Base-by-base conservation (phyloP, 1,139 yeast genomes). In the Geotrichum carabidarum region DNA sequence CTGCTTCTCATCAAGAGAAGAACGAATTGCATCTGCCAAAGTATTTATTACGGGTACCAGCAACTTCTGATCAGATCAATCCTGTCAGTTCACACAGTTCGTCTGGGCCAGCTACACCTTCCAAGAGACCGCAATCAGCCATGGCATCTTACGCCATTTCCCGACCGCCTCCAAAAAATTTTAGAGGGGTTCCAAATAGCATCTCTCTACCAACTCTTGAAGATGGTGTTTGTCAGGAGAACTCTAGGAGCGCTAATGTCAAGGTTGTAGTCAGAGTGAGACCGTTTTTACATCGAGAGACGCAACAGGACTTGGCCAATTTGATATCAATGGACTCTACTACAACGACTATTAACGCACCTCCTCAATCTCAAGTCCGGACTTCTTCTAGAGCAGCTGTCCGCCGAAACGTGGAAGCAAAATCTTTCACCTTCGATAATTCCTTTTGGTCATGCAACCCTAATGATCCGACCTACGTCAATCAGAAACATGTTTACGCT, bases 341-440 rank as follows among this genome's bases (percentile, higher is more conserved):
- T 14, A 52, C 62, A 17, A 66, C 69, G 0, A 62, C 63, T 11
- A 61, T 68, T 8, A 52, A 45, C 1, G 63, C 63, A 14, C 63
- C 62, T 11, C 61, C 56, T 12, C 52, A 57, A 8, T 38, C 51
- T 27, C 56, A 15, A n/a, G 22, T 18, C 12, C 43, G 18, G 7
- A 37, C 58, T n/a, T 52, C 57, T 4, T 50, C 54, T 6, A 22
- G 45, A 11, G 46, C 53, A 14, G 53, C 54, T 15, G 40, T 60
- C 11, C 58, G 58, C 32, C 58, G 62, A 38, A 62, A 57, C 30
- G 52, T 55, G n/a, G 70, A 63, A 43, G 63, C 68, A 12, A 67
- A 63, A 48, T 59, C 62, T 31, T 84, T 81, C 66, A 65, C 65
- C 9, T 84, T 82, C 63, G 88, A 84, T 61, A 78, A 76, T 43